Evolutionary conservation across 495 filamentous ascomycete species (phyloP), one percentile per base, ranked within the genome.

Genomic region (Trichoderma orchidacearum): DNA sequence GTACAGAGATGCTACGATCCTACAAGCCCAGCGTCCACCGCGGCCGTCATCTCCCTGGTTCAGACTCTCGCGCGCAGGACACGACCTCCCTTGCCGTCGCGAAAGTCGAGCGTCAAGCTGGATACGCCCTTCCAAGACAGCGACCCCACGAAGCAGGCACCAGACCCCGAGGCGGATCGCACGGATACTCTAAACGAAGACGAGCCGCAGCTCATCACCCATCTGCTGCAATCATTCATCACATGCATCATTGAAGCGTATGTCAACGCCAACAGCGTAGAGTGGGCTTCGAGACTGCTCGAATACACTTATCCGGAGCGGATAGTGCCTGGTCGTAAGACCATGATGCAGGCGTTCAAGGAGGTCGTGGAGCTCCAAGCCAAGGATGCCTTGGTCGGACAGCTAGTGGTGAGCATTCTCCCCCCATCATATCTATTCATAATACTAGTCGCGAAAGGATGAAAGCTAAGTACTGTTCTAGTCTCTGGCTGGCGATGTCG

Each of bases 171-270:
- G 71, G 86, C 84, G 5, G 79, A 86, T 60, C 74, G 70, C 31
- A 68, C 74, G 23, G 70, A 73, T 7, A 34, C 35, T 1, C 72
- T 77, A 53, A 78, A 85, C 25, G 75, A 78, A 5, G 71, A 77
- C 38, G 84, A 90, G 56, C 76, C 78, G 30, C 68, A 69, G 0
- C 70, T 94, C 56, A 82, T 86, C 62, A 70, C 70, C 35, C 85
- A 80, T 56, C 76, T 96, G 29, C 69, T 96, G 56, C 87, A 95
- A 61, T 87, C 90, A 50, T 95, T 95, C 62, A 70, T 93, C 25
- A 85, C 91, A 0, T 90, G 93, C 64, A 68, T 96, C 15, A 64
- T 95, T 17, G 93, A 96, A 65, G 80, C 83, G 6, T 97, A 92
- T 60, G 72, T 90, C 18, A 78, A 74, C 64, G 80, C 66, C 58